Base-by-base conservation (phyloP, 2,329 filamentous ascomycete species). In the Scleromitrula shiraiana region DNA sequence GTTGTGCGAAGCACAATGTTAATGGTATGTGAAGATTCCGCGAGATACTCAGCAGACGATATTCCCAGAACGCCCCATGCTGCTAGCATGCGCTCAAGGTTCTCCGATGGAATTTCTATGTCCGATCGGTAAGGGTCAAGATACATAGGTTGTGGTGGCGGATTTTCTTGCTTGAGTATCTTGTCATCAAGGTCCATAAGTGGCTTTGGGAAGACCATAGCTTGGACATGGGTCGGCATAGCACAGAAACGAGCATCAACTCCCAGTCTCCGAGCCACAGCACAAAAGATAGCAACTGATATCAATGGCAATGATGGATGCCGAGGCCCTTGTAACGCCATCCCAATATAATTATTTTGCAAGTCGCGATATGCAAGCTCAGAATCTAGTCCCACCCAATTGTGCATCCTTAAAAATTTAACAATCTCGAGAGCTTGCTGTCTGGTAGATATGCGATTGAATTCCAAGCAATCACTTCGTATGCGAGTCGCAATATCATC, bases 271-370 rank as follows among this genome's bases (percentile, higher is more conserved):
- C 78, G 74, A 1, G 88, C 90, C 14, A 97, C 65, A 49, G 81
- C 82, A 61, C 85, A 93, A 67, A 84, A 98, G 53, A 97, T 95
- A 51, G 83, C 84, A 47, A 84, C 84, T 2, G 88, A 93, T 52
- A 96, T 84, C 42, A 96, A 74, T 2, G 91, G 93, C 7, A 96
- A 73, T 1, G 89, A 91, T 23, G 86, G 82, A 59, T 95, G 88
- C 0, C 77, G 74, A 6, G 77, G 68, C 41, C 85, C 81, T 29
- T 79, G 81, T 36, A 97, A 71, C 4, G 86, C 88, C 52, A 94
- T 74, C 8, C 88, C 88, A 48, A 98, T 81, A 58, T 95, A 86
- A 58, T 87, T 94, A 65, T 97, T 95, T 53, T 86, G 80, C 50
- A 97, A 68, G 50, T 84, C 82, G 57, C 88, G 81, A 63, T 93